Evolutionary conservation across 2,329 filamentous ascomycete species (phyloP), one percentile per base, ranked within the genome.

Genomic region (Colletotrichum incanum): DNA sequence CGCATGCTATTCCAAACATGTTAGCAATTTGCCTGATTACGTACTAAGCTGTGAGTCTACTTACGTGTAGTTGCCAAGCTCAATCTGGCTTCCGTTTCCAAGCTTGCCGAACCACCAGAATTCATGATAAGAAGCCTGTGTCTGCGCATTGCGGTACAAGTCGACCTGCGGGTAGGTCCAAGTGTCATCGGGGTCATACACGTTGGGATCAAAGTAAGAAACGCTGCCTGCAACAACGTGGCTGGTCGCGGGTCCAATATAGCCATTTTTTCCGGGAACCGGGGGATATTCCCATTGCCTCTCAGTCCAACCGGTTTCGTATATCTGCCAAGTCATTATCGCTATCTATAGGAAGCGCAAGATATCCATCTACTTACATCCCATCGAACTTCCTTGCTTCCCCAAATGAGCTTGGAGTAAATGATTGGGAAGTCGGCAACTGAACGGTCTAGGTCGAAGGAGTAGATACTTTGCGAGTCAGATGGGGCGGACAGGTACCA

Each of bases 231-330:
- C 77, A 78, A 47, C 77, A 68, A 62, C 77, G 76, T n/a, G 81
- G 77, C 60, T 80, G 76, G 52, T 70, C 2, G 82, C 83, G 0
- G 83, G 82, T 26, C 85, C 85, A 61, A 87, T 74, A 61, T 82
- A 87, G 20, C 81, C 80, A 16, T 78, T 77, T 50, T 81, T 62
- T 31, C 83, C 84, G 5, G 80, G 73, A 2, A 78, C 74, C 0
- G 80, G 84, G 2, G 84, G 85, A 63, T 84, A 85, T 9, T 77
- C 67, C 85, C 84, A 87, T 39, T 82, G 75, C 1, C 75, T 71
- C 61, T 85, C 82, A 0, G 77, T 77, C 80, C 82, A 86, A n/a
- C 77, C 76, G 5, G 71, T 71, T 3, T 82, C 79, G 70, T 84
- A 86, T 43, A 86, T 84, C 71, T 69, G n/a, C 3, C 16, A 2